Base-by-base conservation (phyloP, 768 basidiomycete species). In the Chlorophyllum brunneum region DNA sequence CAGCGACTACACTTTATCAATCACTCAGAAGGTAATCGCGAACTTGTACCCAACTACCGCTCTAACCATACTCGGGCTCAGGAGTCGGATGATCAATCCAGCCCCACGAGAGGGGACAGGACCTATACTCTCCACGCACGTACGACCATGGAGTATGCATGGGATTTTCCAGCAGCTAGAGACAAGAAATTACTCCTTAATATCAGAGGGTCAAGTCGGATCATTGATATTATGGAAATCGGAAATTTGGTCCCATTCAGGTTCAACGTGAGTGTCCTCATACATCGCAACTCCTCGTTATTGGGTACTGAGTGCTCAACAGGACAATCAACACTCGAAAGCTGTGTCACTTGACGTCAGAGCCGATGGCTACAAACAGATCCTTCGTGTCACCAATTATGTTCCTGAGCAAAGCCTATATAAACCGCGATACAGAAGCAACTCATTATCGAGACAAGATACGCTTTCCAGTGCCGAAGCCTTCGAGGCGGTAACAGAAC, bases 181-280 rank as follows among this genome's bases (percentile, higher is more conserved):
- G 85, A 88, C 59, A 98, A 95, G 70, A 85, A 82, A 57, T 72
- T 99, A 22, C 65, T 82, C 30, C 72, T 99, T 18, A 65, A 66
- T 8, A 76, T 85, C 43, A 84, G 83, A 37, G 78, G 78, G 20
- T 69, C 79, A 48, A 80, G 78, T 9, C 80, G 91, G 24, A 66
- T 75, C 18, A 73, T 98, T 45, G 95, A 98, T 63, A 85, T 95
- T 55, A 86, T 95, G 85, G 97, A 98, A 67, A 98, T 99, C 18
- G 97, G 97, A 23, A 81, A 88, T 57, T 78, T 95, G 5, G 68
- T 90, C 10, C 97, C 97, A 1, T 95, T 95, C 76, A 91, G 81
- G 65, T 91, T 95, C 63, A 71, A 73, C 40, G 91, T 92, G 58
- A 54, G 82, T 71, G 26, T 18, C 18, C 20, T 20, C 22, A 13